Evolutionary conservation across 164 flowering plant species (phyloP).

Genomic region (Umbellularia californica): DNA sequence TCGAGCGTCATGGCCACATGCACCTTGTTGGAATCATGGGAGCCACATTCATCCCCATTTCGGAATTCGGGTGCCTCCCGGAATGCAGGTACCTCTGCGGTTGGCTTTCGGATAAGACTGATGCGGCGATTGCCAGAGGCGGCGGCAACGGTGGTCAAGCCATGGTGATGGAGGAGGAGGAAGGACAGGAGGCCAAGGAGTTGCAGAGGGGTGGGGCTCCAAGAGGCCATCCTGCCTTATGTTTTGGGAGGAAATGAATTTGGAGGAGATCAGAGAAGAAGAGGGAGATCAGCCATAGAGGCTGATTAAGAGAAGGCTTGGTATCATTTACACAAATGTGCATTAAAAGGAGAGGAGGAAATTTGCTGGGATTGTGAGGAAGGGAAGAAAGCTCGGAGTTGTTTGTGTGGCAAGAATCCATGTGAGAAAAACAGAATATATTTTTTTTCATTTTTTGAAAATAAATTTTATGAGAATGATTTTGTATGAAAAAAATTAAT

Average conservation of each 20-base stretch:
- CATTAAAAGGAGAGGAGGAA: background rate
- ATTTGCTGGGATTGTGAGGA: constrained; percentile 20
- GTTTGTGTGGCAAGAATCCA: background rate
- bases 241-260: background rate
- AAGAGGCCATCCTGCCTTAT: constrained; percentile 53
- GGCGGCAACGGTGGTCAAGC: constrained; percentile 8
- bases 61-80: constrained; percentile 69
- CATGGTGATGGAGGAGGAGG: constrained; percentile 5
- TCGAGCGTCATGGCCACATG: constrained; percentile 74
- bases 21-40: constrained; percentile 17
- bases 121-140: constrained; percentile 16
- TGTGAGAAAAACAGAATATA: background rate
- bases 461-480: background rate
- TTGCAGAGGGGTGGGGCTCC: constrained; percentile 24
- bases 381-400: constrained; percentile 21
- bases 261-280: constrained; percentile 2
- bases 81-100: constrained; percentile 33
- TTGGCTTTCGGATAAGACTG: constrained; percentile 14
- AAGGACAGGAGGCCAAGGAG: constrained; percentile 52
- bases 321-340: constrained; percentile 3
- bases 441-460: background rate
- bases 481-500: too few species aligned
- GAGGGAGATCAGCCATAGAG: constrained; percentile 17
- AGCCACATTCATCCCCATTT: constrained; percentile 43
- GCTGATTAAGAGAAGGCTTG: constrained; percentile 16